These are phyloP conservation scores for Candida broadrunensis DNA, from an alignment of 805 yeast genomes.

Conservation along the genomic window DNA sequence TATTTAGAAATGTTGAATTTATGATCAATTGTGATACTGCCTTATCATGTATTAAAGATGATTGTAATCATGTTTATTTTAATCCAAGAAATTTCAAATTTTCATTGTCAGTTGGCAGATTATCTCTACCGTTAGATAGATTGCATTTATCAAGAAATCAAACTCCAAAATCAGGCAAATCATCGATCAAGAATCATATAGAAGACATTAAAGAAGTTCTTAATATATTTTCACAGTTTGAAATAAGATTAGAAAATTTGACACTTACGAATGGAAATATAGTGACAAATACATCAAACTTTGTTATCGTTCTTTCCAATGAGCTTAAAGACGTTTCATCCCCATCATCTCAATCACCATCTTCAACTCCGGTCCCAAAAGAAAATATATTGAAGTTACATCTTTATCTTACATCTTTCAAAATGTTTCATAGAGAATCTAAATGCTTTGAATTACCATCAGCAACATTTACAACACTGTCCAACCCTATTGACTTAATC, in stretches of 20 bases:
- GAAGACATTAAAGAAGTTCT: neutral
- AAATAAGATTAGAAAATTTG: slow-evolving; percentile 24
- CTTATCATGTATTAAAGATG: slow-evolving; percentile 12
- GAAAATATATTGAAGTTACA: slow-evolving; percentile 10
- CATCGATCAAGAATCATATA: neutral
- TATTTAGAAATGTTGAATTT: slow-evolving; percentile 25
- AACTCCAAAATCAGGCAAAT: neutral
- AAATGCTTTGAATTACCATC: slow-evolving; percentile 36
- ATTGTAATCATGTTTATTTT: slow-evolving; percentile 7
- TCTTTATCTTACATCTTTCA: slow-evolving; percentile 26
- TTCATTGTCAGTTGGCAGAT: slow-evolving; percentile 13
- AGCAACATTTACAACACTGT: slow-evolving; percentile 21
- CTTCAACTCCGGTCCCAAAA: neutral
- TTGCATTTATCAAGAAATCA: neutral
- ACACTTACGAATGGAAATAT: slow-evolving; percentile 15
- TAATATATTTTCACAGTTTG: slow-evolving; percentile 6
- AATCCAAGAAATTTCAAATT: slow-evolving; percentile 11
- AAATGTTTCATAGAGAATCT: slow-evolving; percentile 24
- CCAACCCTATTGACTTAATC: slow-evolving; percentile 18
- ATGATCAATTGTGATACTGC: slow-evolving; percentile 16
- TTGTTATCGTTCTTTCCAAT: slow-evolving; percentile 14
- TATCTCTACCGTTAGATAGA: slow-evolving; percentile 14
- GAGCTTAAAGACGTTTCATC: slow-evolving; percentile 3
- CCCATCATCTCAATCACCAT: neutral
- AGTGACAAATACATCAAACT: slow-evolving; percentile 15